phyloP scores from a whole-genome alignment of 2,329 filamentous ascomycete genomes.

The Pseudogymnoascus sp. region DNA sequence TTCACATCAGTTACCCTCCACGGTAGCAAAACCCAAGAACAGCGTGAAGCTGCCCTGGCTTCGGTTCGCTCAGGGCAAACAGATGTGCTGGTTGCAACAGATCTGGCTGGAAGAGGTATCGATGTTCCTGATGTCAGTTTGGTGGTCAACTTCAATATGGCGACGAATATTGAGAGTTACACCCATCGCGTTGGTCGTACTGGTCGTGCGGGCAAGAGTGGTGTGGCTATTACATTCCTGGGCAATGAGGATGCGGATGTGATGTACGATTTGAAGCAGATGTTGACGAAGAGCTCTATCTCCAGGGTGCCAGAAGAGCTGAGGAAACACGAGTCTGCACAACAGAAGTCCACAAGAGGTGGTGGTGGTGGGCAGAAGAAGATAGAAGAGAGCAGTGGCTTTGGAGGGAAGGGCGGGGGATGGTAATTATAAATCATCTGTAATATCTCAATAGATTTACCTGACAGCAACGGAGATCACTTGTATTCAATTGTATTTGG shows the following conservation, averaged over 20 bases:
- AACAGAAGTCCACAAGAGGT: constrained; percentile 61
- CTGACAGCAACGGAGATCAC: background rate
- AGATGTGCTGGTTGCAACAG: constrained; percentile 89
- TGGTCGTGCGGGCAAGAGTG: constrained; percentile 92
- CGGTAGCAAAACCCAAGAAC: constrained; percentile 94
- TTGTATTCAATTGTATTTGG: background rate
- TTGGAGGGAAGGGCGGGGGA: constrained; percentile 32
- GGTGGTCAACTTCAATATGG: constrained; percentile 99
- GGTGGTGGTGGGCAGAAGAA: constrained; percentile 38
- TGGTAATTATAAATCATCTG: constrained; percentile 17
- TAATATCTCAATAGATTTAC: constrained; percentile 4
- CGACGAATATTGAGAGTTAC: constrained; percentile 84
- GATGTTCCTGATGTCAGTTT: constrained; percentile 90
- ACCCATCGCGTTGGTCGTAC: constrained; percentile 96
- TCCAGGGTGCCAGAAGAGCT: constrained; percentile 88
- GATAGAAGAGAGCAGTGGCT: constrained; percentile 33
- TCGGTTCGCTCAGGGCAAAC: constrained; percentile 75
- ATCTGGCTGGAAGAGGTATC: constrained; percentile 93
- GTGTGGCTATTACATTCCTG: constrained; percentile 92
- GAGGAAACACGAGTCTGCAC: constrained; percentile 81
- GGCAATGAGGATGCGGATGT: constrained; percentile 85
- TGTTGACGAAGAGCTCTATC: constrained; percentile 83
- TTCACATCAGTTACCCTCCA: constrained; percentile 86
- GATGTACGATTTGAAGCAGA: constrained; percentile 91
- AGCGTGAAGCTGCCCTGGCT: constrained; percentile 85